These are phyloP conservation scores for Phytophthora fragariaefolia DNA, from an alignment of 352 stramenopile genomes.

Conservation along the genomic window DNA sequence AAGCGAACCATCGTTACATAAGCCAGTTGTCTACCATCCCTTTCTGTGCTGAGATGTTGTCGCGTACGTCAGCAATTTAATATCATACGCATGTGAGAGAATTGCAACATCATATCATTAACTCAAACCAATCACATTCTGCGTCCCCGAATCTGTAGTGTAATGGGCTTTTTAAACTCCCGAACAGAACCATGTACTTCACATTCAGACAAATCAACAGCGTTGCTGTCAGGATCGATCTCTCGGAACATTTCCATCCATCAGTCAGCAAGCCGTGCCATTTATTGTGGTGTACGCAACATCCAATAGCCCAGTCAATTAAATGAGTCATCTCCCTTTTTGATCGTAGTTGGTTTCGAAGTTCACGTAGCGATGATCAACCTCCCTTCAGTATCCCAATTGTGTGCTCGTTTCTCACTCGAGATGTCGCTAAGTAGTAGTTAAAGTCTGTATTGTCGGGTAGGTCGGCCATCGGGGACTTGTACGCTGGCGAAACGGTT, in stretches of 20 bases:
- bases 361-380: neutral
- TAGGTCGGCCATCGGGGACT: neutral
- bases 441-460: neutral
- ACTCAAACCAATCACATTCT: too few relatives aligned
- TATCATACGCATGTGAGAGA: too few relatives aligned
- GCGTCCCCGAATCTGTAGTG: neutral
- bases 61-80: too few relatives aligned
- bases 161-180: neutral
- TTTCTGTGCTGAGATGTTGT: too few relatives aligned
- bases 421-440: neutral
- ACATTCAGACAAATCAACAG: neutral
- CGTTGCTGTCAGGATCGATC: neutral
- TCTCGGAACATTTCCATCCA: neutral
- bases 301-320: neutral
- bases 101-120: too few relatives aligned
- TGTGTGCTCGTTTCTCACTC: neutral
- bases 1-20: too few relatives aligned
- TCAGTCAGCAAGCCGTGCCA: neutral
- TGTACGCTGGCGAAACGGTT: neutral
- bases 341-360: neutral
- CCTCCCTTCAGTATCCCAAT: neutral
- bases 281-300: neutral
- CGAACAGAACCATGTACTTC: neutral
- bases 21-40: too few relatives aligned
- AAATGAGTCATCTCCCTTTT: neutral